Evolutionary conservation across 1,139 yeast species (phyloP), one percentile per base, ranked within the genome.

Genomic region (Taphrina pruni): DNA sequence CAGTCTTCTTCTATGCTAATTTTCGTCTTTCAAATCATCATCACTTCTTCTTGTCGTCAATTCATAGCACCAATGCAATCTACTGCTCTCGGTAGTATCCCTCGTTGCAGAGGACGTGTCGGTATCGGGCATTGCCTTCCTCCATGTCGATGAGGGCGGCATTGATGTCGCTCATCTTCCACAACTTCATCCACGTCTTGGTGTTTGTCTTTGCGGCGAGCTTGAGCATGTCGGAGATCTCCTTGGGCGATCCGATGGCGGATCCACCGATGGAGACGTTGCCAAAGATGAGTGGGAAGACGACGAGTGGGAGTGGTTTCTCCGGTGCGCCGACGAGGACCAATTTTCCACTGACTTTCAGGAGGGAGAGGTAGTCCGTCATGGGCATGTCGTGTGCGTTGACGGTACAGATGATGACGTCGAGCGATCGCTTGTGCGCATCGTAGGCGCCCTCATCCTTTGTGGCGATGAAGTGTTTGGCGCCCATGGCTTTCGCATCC

Each of bases 131-230:
- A 21, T 55, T 55, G n/a, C 70, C 70, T 20, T 55, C 61, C 46
- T 67, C 64, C 67, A 61, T 61, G 45, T 67, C 70, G 9, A 20
- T 26, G 39, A 67, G 58, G 5, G 70, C 70, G 45, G 54, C 51
- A 55, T 70, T 70, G 50, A 66, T 84, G 75, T 83, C 87, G 68
- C 81, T 79, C 71, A 87, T 80, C 61, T 86, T 85, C 62, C 86
- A 77, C 38, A 83, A 81, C 78, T 87, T 89, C 70, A 85, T 82
- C 89, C 88, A 86, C 35, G 88, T 86, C 71, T 80, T 81, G 73
- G 86, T 80, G 52, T 81, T 78, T 72, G 85, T 81, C 73, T 85
- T 80, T 21, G 83, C 85, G 54, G 87, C 87, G 71, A 87, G 75
- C 35, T 85, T 77, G 75, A 87, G 79, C 79, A 87, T 80, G n/a